These are phyloP conservation scores for Scolecobasidium constrictum DNA, from an alignment of 2,329 filamentous ascomycete species.

Conservation along the genomic window DNA sequence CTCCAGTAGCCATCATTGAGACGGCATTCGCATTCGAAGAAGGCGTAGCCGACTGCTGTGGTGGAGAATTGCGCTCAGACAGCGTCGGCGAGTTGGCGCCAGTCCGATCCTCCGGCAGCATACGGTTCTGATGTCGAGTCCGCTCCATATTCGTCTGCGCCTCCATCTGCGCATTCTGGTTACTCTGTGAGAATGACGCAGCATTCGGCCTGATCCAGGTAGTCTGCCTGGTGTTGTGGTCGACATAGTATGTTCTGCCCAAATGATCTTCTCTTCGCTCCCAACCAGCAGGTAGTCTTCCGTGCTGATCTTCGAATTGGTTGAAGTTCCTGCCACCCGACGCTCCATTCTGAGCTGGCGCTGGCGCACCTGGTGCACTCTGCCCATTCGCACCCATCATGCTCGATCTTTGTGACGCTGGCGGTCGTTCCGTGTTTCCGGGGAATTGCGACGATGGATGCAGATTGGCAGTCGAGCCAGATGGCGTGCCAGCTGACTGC, in stretches of 20 bases:
- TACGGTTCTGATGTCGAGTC: constrained; percentile 87
- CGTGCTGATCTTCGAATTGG: constrained; percentile 93
- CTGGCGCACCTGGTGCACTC: constrained; percentile 17
- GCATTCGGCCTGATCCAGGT: constrained; percentile 90
- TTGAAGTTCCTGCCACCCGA: constrained; percentile 51
- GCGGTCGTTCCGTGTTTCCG: constrained; percentile 16
- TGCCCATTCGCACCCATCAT: neutral
- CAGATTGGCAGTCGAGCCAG: constrained; percentile 24
- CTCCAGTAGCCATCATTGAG: constrained; percentile 89
- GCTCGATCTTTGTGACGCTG: constrained; percentile 12
- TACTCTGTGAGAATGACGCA: constrained; percentile 57
- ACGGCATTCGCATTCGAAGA: constrained; percentile 42
- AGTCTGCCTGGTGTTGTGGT: constrained; percentile 92
- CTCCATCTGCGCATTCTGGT: constrained; percentile 70
- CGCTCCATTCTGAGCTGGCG: constrained; percentile 19
- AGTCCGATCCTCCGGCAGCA: constrained; percentile 88
- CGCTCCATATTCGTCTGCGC: constrained; percentile 89
- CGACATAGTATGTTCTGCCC: constrained; percentile 93
- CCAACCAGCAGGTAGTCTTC: constrained; percentile 85
- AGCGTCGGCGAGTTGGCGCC: constrained; percentile 84
- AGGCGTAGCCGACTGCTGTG: constrained; percentile 23
- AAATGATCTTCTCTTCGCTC: constrained; percentile 92
- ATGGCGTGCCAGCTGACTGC: constrained; percentile 23
- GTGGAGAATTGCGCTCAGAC: constrained; percentile 37
- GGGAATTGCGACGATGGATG: constrained; percentile 22